phyloP scores from a whole-genome alignment of 169 alveolate species.

The Besnoitia besnoiti region DNA sequence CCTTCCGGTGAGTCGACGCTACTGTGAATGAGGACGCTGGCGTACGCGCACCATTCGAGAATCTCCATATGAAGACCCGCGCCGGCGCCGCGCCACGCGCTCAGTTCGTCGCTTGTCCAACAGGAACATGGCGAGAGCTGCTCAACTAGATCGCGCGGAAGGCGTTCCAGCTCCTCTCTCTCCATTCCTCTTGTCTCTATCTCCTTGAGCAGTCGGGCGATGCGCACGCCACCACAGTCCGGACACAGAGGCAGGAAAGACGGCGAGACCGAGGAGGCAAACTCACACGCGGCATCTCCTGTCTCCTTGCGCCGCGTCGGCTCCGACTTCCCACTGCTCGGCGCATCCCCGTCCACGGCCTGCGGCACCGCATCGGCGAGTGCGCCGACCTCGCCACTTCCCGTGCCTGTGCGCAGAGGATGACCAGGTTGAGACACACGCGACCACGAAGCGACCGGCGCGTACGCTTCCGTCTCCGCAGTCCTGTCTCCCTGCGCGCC shows the following conservation, averaged over 20 bases:
- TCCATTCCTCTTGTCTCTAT: background rate
- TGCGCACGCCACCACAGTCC: background rate
- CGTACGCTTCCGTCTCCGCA: no score
- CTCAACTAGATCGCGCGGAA: background rate
- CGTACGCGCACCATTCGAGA: conserved; percentile 36
- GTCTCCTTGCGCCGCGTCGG: no score
- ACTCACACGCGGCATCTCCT: background rate
- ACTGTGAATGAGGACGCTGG: conserved; percentile 21
- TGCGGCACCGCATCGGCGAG: no score
- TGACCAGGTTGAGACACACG: no score
- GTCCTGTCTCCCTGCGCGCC: no score
- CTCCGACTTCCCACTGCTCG: no score
- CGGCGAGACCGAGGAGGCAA: background rate
- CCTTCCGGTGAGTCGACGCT: background rate
- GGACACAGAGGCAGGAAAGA: background rate
- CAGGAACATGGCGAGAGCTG: background rate
- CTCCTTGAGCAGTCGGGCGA: background rate
- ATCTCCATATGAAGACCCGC: background rate
- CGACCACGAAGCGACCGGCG: no score
- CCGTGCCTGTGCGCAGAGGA: no score
- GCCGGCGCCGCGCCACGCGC: conserved; percentile 32
- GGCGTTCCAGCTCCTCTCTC: background rate
- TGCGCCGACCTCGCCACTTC: no score
- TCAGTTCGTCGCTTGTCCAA: background rate
- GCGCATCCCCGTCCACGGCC: no score